Conservation (phyloP, 139 green algal genomes). For the Marvania coccoides region DNA sequence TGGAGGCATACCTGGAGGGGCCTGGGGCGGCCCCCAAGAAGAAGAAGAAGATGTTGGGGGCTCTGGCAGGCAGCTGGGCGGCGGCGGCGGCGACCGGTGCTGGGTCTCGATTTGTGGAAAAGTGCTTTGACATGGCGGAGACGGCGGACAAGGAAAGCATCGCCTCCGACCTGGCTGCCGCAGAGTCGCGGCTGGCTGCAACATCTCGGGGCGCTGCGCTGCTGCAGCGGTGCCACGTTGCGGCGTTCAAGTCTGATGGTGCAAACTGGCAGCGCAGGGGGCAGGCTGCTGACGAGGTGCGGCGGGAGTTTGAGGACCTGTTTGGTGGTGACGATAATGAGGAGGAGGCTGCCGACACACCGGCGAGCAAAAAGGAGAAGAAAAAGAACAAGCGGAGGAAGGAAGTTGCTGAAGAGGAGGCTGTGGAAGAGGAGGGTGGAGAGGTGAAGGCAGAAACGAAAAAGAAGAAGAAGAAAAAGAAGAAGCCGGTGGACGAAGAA, state of each 20-base stretch:
- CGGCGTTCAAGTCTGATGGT: slow-evolving; percentile 19
- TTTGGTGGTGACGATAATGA: slow-evolving; percentile 1
- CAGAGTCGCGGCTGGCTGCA: slow-evolving; percentile 14
- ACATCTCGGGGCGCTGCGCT: slow-evolving; percentile 18
- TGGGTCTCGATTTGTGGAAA: slow-evolving; percentile 42
- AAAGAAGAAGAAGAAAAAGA: slow-evolving; percentile 13
- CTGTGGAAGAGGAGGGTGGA: background rate
- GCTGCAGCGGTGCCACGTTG: slow-evolving; percentile 26
- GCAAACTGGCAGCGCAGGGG: slow-evolving; percentile 11
- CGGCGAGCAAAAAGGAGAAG: background rate
- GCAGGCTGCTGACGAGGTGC: background rate
- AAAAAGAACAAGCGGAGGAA: background rate
- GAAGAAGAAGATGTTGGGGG: slow-evolving; percentile 31
- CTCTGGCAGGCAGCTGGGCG: slow-evolving; percentile 33
- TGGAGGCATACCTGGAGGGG: slow-evolving; percentile 49
- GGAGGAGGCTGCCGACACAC: background rate
- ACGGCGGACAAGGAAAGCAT: slow-evolving; percentile 38
- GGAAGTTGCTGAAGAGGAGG: background rate
- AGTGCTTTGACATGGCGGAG: slow-evolving; percentile 14
- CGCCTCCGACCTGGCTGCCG: slow-evolving; percentile 32
- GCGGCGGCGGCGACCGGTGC: slow-evolving; percentile 15
- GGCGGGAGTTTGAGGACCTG: slow-evolving; percentile 27
- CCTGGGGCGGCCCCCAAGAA: slow-evolving; percentile 27
- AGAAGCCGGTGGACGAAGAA: background rate
- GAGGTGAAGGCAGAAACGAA: background rate